Evolutionary conservation across 441 rosid species (phyloP).

Genomic region (Biscutella laevigata): DNA sequence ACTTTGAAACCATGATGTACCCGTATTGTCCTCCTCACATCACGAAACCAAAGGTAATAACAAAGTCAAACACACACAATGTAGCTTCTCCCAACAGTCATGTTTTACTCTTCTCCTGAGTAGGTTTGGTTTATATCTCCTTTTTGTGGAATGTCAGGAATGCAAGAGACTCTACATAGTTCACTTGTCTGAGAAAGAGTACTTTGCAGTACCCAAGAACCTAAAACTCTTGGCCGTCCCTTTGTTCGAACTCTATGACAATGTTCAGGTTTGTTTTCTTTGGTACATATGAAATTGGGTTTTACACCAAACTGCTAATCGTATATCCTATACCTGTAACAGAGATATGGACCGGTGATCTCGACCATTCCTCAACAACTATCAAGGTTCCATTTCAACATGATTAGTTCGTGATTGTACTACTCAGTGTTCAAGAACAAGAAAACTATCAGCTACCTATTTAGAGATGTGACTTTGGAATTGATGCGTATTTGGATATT

Average conservation of each 20-base stretch:
- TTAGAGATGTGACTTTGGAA: constrained; percentile 1
- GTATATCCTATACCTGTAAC: constrained; percentile 16
- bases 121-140: no score
- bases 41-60: constrained; percentile 79
- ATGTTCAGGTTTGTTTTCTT: constrained; percentile 61
- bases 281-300: neutral
- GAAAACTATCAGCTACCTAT: constrained; percentile 16
- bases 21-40: constrained; percentile 98
- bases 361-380: constrained; percentile 99
- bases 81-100: neutral
- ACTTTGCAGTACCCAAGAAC: constrained; percentile 94
- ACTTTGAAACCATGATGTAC: constrained; percentile 93
- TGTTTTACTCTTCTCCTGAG: constrained; percentile 3
- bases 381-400: constrained; percentile 96
- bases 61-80: neutral
- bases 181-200: constrained; percentile 94
- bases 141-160: constrained; percentile 48
- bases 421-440: constrained; percentile 10
- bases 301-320: neutral
- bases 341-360: constrained; percentile 96
- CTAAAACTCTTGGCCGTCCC: constrained; percentile 97
- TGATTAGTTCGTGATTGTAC: constrained; percentile 65
- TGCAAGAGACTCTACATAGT: constrained; percentile 92
- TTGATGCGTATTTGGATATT: neutral
- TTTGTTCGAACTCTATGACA: constrained; percentile 91